Conservation (phyloP, 805 yeast genomes). For the Saccharomycopsis synnaedendra region DNA sequence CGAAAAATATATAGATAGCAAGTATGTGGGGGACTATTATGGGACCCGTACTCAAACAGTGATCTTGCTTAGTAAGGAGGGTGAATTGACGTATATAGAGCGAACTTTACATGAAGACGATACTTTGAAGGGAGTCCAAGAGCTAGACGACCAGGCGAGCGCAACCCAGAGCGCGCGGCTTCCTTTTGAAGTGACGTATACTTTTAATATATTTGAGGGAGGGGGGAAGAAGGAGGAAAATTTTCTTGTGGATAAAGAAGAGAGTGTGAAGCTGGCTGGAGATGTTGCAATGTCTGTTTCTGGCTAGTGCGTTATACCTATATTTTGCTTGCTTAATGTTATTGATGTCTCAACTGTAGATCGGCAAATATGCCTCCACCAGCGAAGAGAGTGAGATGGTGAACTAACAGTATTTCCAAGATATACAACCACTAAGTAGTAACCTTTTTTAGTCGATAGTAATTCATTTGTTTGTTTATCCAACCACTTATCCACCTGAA, state of each 20-base stretch:
- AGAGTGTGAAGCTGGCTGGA: not conserved
- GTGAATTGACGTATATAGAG: conserved; percentile 52
- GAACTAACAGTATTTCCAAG: no score
- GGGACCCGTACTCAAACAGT: conserved; percentile 88
- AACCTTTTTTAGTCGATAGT: no score
- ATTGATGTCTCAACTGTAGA: not conserved
- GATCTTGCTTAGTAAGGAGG: conserved; percentile 40
- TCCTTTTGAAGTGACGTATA: not conserved
- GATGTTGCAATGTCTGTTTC: not conserved
- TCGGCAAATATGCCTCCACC: no score
- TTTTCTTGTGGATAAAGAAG: not conserved
- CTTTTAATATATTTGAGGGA: conserved; percentile 2
- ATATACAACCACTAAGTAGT: no score
- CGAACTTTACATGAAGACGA: conserved; percentile 33
- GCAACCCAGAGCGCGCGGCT: not conserved
- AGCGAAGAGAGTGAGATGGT: no score
- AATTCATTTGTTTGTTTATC: no score
- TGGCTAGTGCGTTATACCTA: not conserved
- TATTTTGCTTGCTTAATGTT: not conserved
- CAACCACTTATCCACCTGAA: no score
- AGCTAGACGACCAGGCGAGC: not conserved
- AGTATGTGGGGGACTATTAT: conserved; percentile 45
- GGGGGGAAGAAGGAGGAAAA: not conserved
- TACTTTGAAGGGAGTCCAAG: not conserved
- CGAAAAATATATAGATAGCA: conserved; percentile 17